Evolutionary conservation across 2,329 filamentous ascomycete genomes (phyloP).

Genomic region (Penicillium aurantiogriseum): DNA sequence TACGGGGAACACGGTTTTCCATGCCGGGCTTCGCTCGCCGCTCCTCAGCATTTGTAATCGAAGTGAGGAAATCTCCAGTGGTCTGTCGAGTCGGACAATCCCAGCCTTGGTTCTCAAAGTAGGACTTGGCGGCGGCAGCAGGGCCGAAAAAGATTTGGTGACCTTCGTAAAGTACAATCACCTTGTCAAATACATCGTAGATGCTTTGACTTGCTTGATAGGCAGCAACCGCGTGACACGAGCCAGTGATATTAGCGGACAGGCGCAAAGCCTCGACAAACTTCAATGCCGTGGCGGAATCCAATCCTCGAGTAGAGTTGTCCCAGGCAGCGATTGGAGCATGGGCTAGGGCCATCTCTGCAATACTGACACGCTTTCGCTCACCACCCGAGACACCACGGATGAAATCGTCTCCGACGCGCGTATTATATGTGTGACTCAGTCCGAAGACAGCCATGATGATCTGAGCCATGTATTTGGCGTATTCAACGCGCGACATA

Average conservation of each 20-base stretch:
- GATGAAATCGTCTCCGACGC: slow-evolving; percentile 53
- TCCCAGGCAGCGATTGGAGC: slow-evolving; percentile 46
- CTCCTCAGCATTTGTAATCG: slow-evolving; percentile 62
- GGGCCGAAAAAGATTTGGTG: slow-evolving; percentile 72
- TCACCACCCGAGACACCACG: slow-evolving; percentile 61
- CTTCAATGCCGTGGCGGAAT: slow-evolving; percentile 53
- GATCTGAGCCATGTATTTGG: slow-evolving; percentile 44
- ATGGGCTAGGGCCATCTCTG: slow-evolving; percentile 50
- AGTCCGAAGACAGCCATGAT: slow-evolving; percentile 42
- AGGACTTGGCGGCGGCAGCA: slow-evolving; percentile 56
- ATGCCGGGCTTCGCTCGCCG: slow-evolving; percentile 55
- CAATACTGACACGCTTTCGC: slow-evolving; percentile 59
- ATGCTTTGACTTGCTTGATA: slow-evolving; percentile 50
- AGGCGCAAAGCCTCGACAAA: slow-evolving; percentile 52
- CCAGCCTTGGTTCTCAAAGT: slow-evolving; percentile 68
- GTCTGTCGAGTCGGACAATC: slow-evolving; percentile 64
- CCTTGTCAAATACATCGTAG: slow-evolving; percentile 63
- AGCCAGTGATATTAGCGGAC: slow-evolving; percentile 46
- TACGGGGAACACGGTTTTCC: slow-evolving; percentile 62
- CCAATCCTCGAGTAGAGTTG: slow-evolving; percentile 47
- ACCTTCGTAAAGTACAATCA: slow-evolving; percentile 68
- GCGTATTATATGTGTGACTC: slow-evolving; percentile 50
- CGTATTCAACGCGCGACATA: slow-evolving; percentile 36
- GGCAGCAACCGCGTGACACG: slow-evolving; percentile 51
- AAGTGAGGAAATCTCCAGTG: slow-evolving; percentile 66